Conservation (phyloP, 768 basidiomycete species). For the Tephrocybe rancida region DNA sequence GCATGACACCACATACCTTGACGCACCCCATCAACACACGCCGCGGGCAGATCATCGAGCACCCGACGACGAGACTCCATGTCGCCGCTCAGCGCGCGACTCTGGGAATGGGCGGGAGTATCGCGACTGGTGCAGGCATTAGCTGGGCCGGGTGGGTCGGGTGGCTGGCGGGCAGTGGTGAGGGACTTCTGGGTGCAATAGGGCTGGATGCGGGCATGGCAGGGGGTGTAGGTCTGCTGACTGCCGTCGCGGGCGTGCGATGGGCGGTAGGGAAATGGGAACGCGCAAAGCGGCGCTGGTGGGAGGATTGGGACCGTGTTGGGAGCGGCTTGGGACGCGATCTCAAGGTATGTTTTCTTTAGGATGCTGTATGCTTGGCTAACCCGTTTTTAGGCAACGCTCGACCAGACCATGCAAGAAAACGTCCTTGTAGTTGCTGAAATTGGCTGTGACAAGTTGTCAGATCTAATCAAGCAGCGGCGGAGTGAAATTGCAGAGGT, state of each 20-base stretch:
- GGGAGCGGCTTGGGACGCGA: constrained; percentile 67
- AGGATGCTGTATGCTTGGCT: not conserved
- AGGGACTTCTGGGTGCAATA: constrained; percentile 38
- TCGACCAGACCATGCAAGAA: constrained; percentile 50
- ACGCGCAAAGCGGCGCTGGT: constrained; percentile 65
- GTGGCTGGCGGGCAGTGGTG: constrained; percentile 43
- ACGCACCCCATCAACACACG: constrained; percentile 53
- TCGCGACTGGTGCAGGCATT: constrained; percentile 50
- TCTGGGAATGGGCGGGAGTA: constrained; percentile 49
- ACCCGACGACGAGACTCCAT: constrained; percentile 63
- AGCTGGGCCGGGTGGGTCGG: constrained; percentile 66
- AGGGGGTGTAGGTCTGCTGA: constrained; percentile 58
- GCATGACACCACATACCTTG: constrained; percentile 47
- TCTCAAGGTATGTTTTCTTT: constrained; percentile 48
- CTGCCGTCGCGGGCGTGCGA: constrained; percentile 49
- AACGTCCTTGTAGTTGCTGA: constrained; percentile 56
- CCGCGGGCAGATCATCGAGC: constrained; percentile 51
- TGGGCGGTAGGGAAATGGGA: constrained; percentile 75
- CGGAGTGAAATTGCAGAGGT: constrained; percentile 48
- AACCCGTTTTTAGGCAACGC: constrained; percentile 37
- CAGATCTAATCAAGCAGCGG: constrained; percentile 39
- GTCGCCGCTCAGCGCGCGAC: constrained; percentile 62
- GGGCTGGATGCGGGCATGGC: constrained; percentile 59
- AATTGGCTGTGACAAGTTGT: constrained; percentile 48
- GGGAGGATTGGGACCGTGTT: constrained; percentile 65